A percentile compares a stretch with the other conserved stretches of the same genome.
phyloP scores from a whole-genome alignment of 2,329 filamentous ascomycete species.

The Fusarium sp. region DNA sequence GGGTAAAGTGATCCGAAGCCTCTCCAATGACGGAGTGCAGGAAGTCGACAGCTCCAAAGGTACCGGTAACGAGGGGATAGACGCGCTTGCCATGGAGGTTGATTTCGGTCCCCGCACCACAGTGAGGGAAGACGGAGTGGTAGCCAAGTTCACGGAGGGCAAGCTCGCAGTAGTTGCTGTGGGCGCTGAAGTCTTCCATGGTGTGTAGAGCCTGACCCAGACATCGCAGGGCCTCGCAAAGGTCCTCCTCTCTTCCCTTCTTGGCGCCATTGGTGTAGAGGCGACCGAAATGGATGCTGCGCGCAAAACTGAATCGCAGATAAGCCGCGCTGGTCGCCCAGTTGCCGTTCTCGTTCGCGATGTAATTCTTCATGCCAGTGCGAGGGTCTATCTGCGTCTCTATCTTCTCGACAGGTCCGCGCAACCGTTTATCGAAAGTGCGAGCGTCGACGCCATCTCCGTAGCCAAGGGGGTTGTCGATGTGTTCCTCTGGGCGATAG shows the following conservation, averaged over 20 bases:
- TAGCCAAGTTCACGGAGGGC: conserved; percentile 81
- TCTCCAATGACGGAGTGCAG: conserved; percentile 83
- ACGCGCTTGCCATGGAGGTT: conserved; percentile 72
- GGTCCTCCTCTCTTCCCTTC: conserved; percentile 76
- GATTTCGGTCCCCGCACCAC: conserved; percentile 74
- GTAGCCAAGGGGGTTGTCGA: conserved; percentile 86
- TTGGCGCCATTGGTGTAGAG: conserved; percentile 77
- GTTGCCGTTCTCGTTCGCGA: conserved; percentile 86
- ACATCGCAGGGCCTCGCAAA: conserved; percentile 83
- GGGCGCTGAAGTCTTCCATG: conserved; percentile 82
- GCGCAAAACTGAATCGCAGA: conserved; percentile 78
- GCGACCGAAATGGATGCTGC: conserved; percentile 82
- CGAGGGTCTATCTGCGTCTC: conserved; percentile 79
- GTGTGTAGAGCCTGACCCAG: conserved; percentile 82
- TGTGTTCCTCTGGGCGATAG: conserved; percentile 81
- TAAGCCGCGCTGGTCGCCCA: conserved; percentile 95
- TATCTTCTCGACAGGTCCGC: conserved; percentile 78
- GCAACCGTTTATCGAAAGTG: conserved; percentile 82
- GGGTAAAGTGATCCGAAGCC: conserved; percentile 85
- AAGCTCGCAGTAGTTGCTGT: conserved; percentile 87
- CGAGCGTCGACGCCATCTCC: conserved; percentile 88
- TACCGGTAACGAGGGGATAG: conserved; percentile 79
- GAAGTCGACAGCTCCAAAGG: conserved; percentile 86
- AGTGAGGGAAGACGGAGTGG: conserved; percentile 84
- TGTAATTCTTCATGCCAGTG: conserved; percentile 99